phyloP scores from a whole-genome alignment of 352 stramenopile species.

The Phytopythium sindhum region DNA sequence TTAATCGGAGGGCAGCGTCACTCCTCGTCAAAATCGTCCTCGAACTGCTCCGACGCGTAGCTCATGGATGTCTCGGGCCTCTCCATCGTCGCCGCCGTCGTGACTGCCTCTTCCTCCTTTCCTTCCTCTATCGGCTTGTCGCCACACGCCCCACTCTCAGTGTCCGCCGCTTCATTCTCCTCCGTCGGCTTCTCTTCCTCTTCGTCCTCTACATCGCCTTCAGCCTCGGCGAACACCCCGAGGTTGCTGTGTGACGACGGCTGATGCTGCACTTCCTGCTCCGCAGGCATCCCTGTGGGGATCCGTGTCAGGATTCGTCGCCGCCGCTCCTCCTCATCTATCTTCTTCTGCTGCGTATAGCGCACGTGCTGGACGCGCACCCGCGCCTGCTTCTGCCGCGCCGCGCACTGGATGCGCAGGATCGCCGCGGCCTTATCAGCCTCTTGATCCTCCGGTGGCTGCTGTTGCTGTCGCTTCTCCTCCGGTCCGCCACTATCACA shows the following conservation, averaged over 20 bases:
- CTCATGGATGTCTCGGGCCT: slow-evolving; percentile 56
- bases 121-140: neutral
- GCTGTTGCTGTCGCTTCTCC: neutral
- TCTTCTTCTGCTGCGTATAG: slow-evolving; percentile 13
- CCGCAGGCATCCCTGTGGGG: slow-evolving; percentile 22
- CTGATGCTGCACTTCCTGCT: slow-evolving; percentile 8
- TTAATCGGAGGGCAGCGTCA: no score
- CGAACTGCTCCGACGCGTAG: slow-evolving; percentile 60
- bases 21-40: slow-evolving; percentile 40
- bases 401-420: slow-evolving; percentile 55
- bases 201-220: slow-evolving; percentile 3
- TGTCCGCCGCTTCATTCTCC: neutral
- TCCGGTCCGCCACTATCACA: neutral
- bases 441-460: neutral
- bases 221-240: slow-evolving; percentile 1
- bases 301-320: slow-evolving; percentile 10
- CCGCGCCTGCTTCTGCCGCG: slow-evolving; percentile 42
- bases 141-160: slow-evolving; percentile 3
- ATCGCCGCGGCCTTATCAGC: slow-evolving; percentile 20
- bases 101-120: neutral
- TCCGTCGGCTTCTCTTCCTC: slow-evolving; percentile 3
- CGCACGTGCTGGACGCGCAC: slow-evolving; percentile 30
- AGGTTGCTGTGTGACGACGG: neutral
- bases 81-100: neutral
- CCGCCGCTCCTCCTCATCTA: slow-evolving; percentile 8